Evolutionary conservation across 495 filamentous ascomycete genomes (phyloP), one percentile per base, ranked within the genome.

Genomic region (Hypoxylon perforatum): DNA sequence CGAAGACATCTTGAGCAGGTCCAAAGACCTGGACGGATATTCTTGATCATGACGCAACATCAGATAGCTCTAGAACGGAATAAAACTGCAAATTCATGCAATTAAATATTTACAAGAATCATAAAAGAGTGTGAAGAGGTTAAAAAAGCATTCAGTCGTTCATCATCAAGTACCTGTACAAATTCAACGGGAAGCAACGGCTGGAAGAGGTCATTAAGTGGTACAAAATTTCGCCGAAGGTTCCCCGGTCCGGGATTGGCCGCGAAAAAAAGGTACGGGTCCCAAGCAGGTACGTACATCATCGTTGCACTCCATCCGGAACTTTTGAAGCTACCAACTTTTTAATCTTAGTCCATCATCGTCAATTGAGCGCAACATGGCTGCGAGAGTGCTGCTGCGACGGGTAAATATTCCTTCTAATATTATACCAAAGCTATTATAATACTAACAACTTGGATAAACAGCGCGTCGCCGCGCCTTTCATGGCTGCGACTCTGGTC

Each of bases 1-100:
- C 76, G 80, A 47, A 90, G 78, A 78, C 92, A 94, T 79, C 81
- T 81, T 56, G 88, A 81, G 81, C 91, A 95, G 74, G 90, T 75
- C 81, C 81, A 81, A 47, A 72, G 76, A 65, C 77, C 76, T 63
- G 71, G 61, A 58, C 76, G 70, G 14, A 71, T 65, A 51, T 72
- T 56, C 52, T 75, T 80, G 25, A 85, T 75, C 82, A 84, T 84
- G 68, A 67, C 63, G 73, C 33, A 49, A 14, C 18, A 50, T 72
- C 47, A 42, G n/a, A 44, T 33, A 30, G 38, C 9, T 23, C 18
- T 14, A 6, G 17, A 36, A 44, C 17, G 9, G 35, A 22, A 39
- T 14, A 46, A 39, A 54, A 19, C 25, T 28, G 25, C 25, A 28
- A 28, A 3, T 7, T 28, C 5, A 44, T 17, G 5, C 11, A 47